Evolutionary conservation across 2,329 filamentous ascomycete genomes (phyloP).

Genomic region (Domatiomyces globalis): DNA sequence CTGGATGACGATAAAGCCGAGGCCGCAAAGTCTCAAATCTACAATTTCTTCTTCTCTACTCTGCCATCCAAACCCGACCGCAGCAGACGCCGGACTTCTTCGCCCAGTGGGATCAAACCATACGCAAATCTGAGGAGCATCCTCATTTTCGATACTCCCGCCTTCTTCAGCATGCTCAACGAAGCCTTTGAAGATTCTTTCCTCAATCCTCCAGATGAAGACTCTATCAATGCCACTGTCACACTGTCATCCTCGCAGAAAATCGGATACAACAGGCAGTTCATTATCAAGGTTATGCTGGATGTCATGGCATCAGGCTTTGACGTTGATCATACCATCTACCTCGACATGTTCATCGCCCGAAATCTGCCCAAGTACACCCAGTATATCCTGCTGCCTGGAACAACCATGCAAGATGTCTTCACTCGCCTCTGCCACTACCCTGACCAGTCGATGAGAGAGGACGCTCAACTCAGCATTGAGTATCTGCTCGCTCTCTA

Average conservation of each 20-base stretch:
- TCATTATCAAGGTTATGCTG: slow-evolving; percentile 76
- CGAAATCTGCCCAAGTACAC: slow-evolving; percentile 92
- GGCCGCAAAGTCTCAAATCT: slow-evolving; percentile 73
- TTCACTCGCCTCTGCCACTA: slow-evolving; percentile 73
- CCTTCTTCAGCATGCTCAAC: slow-evolving; percentile 87
- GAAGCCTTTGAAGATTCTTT: slow-evolving; percentile 95
- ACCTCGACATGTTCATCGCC: slow-evolving; percentile 96
- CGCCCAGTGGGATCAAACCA: slow-evolving; percentile 29
- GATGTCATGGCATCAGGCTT: slow-evolving; percentile 79
- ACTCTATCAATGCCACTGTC: slow-evolving; percentile 50
- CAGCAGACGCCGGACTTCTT: slow-evolving; percentile 20
- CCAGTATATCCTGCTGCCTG: slow-evolving; percentile 83
- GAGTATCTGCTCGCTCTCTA: slow-evolving; percentile 92
- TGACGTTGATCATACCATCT: slow-evolving; percentile 68
- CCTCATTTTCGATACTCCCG: slow-evolving; percentile 75
- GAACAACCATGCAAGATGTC: slow-evolving; percentile 68
- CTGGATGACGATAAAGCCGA: slow-evolving; percentile 60
- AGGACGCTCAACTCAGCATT: slow-evolving; percentile 91
- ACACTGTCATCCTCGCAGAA: slow-evolving; percentile 32
- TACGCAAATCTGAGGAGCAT: slow-evolving; percentile 65
- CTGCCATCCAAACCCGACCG: slow-evolving; percentile 27
- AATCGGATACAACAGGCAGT: slow-evolving; percentile 52
- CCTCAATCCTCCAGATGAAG: slow-evolving; percentile 43
- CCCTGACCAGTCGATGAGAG: slow-evolving; percentile 63
- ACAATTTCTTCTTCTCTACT: slow-evolving; percentile 86